phyloP scores from a whole-genome alignment of 2,329 filamentous ascomycete genomes.

The Fusarium nematophilum region DNA sequence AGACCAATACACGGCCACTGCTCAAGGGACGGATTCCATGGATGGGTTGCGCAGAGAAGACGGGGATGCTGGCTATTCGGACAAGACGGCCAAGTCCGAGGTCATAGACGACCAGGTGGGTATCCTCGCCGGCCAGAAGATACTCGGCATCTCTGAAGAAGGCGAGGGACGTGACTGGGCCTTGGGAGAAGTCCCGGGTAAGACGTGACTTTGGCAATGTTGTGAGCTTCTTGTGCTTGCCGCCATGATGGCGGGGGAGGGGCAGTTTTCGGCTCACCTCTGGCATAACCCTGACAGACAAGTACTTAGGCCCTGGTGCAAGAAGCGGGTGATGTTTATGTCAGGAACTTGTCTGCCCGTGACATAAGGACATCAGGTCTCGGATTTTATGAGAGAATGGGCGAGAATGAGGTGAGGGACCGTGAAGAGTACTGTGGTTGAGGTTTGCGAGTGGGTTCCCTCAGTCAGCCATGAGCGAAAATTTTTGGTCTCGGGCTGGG shows the following conservation, averaged over 20 bases:
- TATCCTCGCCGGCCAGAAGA: slow-evolving; percentile 71
- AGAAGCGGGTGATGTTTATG: no score
- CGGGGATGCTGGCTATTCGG: slow-evolving; percentile 54
- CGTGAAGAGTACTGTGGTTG: slow-evolving; percentile 13
- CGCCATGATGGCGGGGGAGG: slow-evolving; percentile 42
- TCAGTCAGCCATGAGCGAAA: slow-evolving; percentile 38
- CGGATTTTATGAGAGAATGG: neutral
- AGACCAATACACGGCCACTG: slow-evolving; percentile 64
- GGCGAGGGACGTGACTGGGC: slow-evolving; percentile 70
- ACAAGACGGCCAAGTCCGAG: slow-evolving; percentile 47
- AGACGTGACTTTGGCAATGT: slow-evolving; percentile 30
- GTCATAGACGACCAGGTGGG: slow-evolving; percentile 66
- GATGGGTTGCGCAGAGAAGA: slow-evolving; percentile 77
- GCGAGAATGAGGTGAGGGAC: neutral
- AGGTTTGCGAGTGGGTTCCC: slow-evolving; percentile 40
- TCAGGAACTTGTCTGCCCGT: no score
- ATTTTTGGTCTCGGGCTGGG: slow-evolving; percentile 30
- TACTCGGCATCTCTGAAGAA: slow-evolving; percentile 58
- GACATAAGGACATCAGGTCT: neutral
- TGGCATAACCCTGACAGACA: slow-evolving; percentile 23
- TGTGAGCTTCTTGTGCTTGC: slow-evolving; percentile 17
- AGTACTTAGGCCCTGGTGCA: no score
- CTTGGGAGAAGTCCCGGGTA: slow-evolving; percentile 55
- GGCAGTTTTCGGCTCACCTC: slow-evolving; percentile 32
- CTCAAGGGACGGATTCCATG: slow-evolving; percentile 73